Base-by-base conservation (phyloP, 352 stramenopile genomes). In the Phytophthora lateralis region DNA sequence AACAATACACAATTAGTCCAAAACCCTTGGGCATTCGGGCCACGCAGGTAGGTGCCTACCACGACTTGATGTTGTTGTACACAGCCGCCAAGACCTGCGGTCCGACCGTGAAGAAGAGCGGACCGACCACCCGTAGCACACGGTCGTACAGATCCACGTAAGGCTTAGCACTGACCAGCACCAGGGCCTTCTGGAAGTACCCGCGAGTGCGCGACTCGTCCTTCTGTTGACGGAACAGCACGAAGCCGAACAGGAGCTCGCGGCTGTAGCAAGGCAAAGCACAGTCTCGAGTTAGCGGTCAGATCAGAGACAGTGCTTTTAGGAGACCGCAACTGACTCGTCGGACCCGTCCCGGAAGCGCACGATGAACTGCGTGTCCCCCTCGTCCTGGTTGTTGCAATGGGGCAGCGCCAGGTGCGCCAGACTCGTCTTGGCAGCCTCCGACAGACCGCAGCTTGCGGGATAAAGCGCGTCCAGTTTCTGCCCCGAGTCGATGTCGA, bases 301-400 rank as follows among this genome's bases (percentile, higher is more conserved):
- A 18, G 27, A 39, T 1, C 9, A 6, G 3, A 8, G 18, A 9
- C 10, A 41, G n/a, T 43, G 4, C 12, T 24, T n/a, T 38, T 9
- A 49, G 34, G 3, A 45, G 9, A 24, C 21, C 49, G 21, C 17
- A 49, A 71, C 69, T 41, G 9, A 84, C 82, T 76, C 71, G 17
- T 77, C 56, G 0, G 71, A 21, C 6, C 29, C 24, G 27, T 84
- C 62, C 17, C 71, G 69, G 44, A 91, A 91, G 55, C 88, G 83
- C 55, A 94, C 87, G 7, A 80, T 76, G 54, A 93, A 96, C 62
- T 95, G 83, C 51, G 83, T 91, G 69, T 96, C 86, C 17, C 88
- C 88, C 47, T 95, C 87, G 45, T 93, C 80, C 65, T 92, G 85
- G 49, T 87, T 91, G 75, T 91, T 95, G 73, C 85, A 92, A 66